Evolutionary conservation across 331 rosid species (phyloP).

Genomic region (Quercus lobata): DNA sequence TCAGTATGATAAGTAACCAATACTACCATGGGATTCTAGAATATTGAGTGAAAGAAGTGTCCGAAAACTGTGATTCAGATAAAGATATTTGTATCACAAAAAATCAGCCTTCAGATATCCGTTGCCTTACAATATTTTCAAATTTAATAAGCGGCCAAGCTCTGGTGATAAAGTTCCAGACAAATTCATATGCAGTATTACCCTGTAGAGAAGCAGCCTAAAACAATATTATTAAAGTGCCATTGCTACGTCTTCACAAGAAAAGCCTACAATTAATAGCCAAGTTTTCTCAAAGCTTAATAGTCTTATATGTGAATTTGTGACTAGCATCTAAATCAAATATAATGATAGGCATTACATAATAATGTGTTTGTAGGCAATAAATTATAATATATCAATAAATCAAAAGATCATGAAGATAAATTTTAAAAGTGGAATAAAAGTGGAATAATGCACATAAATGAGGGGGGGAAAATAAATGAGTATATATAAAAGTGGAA

Average conservation of each 20-base stretch:
- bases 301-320: no score
- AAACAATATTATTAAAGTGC: not conserved
- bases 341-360: no score
- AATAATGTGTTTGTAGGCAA: no score
- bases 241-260: no score
- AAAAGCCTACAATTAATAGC: no score
- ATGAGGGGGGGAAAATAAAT: no score
- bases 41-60: not conserved
- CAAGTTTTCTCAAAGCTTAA: no score
- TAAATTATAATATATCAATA: not conserved
- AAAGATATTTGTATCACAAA: not conserved
- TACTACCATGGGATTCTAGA: not conserved
- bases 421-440: no score
- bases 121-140: conserved; percentile 37
- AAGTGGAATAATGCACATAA: no score
- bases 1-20: no score
- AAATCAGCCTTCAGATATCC: not conserved
- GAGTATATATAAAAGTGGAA: not conserved
- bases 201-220: conserved; percentile 26
- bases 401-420: not conserved
- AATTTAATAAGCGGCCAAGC: conserved; percentile 34
- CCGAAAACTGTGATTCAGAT: not conserved
- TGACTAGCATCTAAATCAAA: no score
- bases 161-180: conserved; percentile 46
- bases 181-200: conserved; percentile 33